These are phyloP conservation scores for Fusarium tanahbumbuense DNA, from an alignment of 2,329 filamentous ascomycete genomes.

Conservation along the genomic window DNA sequence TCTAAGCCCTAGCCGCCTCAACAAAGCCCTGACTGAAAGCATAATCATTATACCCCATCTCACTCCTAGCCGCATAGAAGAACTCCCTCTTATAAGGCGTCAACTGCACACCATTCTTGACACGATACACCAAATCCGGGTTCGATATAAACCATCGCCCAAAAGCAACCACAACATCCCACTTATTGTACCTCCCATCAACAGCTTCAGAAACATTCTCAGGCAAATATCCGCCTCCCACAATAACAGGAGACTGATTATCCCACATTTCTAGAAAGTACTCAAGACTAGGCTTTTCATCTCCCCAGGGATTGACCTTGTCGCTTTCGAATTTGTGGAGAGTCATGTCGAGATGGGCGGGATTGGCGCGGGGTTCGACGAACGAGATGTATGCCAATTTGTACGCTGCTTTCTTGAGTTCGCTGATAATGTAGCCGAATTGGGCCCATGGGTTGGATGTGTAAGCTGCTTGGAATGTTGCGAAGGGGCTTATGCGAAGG, in stretches of 20 bases:
- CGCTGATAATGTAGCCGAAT: slow-evolving; percentile 43
- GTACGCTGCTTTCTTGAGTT: slow-evolving; percentile 44
- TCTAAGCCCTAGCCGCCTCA: background rate
- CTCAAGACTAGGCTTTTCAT: slow-evolving; percentile 50
- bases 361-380: slow-evolving; percentile 51
- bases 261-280: slow-evolving; percentile 51
- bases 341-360: slow-evolving; percentile 51
- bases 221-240: slow-evolving; percentile 49
- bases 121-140: slow-evolving; percentile 53
- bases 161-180: slow-evolving; percentile 47
- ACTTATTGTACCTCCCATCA: slow-evolving; percentile 43
- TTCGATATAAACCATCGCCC: slow-evolving; percentile 53
- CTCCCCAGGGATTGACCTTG: slow-evolving; percentile 9
- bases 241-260: slow-evolving; percentile 48
- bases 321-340: background rate
- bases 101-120: slow-evolving; percentile 53
- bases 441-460: slow-evolving; percentile 47
- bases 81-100: slow-evolving; percentile 53
- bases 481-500: slow-evolving; percentile 67
- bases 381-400: slow-evolving; percentile 52
- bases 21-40: slow-evolving; percentile 43
- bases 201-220: slow-evolving; percentile 41
- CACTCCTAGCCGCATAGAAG: slow-evolving; percentile 52
- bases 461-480: slow-evolving; percentile 46
- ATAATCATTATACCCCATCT: slow-evolving; percentile 48